Percentiles rank a stretch among this genome's conserved stretches.
These are phyloP conservation scores for Nakataea oryzae DNA, from an alignment of 2,329 filamentous ascomycete genomes.

Conservation along the genomic window DNA sequence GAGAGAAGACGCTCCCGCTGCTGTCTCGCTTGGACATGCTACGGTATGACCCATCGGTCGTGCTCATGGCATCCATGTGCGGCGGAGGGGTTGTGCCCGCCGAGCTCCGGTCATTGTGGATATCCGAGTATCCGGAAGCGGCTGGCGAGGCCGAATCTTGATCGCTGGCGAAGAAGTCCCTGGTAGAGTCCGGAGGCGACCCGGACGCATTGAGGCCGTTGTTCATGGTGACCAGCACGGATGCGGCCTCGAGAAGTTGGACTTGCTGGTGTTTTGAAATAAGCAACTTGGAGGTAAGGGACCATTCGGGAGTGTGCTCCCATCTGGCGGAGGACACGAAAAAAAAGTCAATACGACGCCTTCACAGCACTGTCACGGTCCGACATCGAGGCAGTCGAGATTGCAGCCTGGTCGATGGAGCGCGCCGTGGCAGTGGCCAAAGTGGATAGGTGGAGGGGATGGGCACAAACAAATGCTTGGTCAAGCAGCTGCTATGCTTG, in stretches of 20 bases:
- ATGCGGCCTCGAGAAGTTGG: slow-evolving; percentile 90
- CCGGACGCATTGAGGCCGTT: slow-evolving; percentile 33
- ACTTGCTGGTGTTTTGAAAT: slow-evolving; percentile 99
- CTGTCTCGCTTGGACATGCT: slow-evolving; percentile 47
- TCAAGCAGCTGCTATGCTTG: slow-evolving; percentile 99
- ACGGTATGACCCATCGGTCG: slow-evolving; percentile 38
- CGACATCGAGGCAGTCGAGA: not conserved
- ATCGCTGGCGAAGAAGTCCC: slow-evolving; percentile 65
- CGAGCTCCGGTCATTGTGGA: slow-evolving; percentile 69
- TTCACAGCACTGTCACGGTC: not conserved
- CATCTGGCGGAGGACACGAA: slow-evolving; percentile 56
- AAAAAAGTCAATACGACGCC: slow-evolving; percentile 26
- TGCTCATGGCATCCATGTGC: slow-evolving; percentile 52
- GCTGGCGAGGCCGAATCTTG: slow-evolving; percentile 72
- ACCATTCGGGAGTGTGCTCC: slow-evolving; percentile 99
- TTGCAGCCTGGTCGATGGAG: not conserved
- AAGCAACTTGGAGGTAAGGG: slow-evolving; percentile 89
- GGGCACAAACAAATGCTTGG: slow-evolving; percentile 96
- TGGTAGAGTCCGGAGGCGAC: slow-evolving; percentile 54
- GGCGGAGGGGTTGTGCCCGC: slow-evolving; percentile 89
- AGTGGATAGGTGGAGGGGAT: slow-evolving; percentile 24
- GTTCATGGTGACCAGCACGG: slow-evolving; percentile 92
- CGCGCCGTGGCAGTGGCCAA: slow-evolving; percentile 10
- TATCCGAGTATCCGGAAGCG: slow-evolving; percentile 71
- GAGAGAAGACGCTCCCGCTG: slow-evolving; percentile 50